Evolutionary conservation across 352 stramenopile species (phyloP), one percentile per base, ranked within the genome.

Genomic region (Phytophthora quininea): DNA sequence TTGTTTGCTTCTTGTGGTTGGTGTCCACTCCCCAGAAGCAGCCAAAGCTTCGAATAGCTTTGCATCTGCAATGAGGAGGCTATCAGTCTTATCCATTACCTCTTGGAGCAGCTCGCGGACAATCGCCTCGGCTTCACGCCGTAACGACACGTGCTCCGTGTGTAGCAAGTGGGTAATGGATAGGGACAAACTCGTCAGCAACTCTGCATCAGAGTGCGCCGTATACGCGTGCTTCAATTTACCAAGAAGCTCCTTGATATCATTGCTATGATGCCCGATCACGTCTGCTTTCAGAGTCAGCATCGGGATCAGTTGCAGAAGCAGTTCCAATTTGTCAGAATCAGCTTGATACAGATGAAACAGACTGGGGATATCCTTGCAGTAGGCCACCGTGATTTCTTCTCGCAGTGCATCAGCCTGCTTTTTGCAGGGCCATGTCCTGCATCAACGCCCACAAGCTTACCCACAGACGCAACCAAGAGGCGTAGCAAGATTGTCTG

Each of bases 271-370:
- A n/a, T 91, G 80, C 6, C 83, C 85, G 58, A 84, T 88, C 32
- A 92, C 74, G 6, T 92, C 76, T 30, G 73, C 77, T 19, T 71
- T 82, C 50, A 93, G 55, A 1, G 82, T 74, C 33, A 95, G 54
- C 67, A 92, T 81, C 3, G 89, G 86, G 24, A 95, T 89, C 37
- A 95, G 69, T 64, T 95, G 71, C 27, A 93, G 76, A 31, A 96
- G 61, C 45, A 95, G 64, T 3, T 71, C 79, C 19, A 96, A 53
- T 42, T 96, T 96, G 56, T 93, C 86, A 2, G 79, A 71, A 49
- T 96, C 89, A 0, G 88, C 84, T 60, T 96, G 87, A 37, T 91
- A 95, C 30, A 82, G 66, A 40, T 88, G 64, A 9, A 96, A 80
- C 56, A 96, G 65, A 10, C 67, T 88, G 14, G 89, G 87, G 30